Evolutionary conservation across 73 alveolate species (phyloP).

Genomic region (Symbiodinium natans): DNA sequence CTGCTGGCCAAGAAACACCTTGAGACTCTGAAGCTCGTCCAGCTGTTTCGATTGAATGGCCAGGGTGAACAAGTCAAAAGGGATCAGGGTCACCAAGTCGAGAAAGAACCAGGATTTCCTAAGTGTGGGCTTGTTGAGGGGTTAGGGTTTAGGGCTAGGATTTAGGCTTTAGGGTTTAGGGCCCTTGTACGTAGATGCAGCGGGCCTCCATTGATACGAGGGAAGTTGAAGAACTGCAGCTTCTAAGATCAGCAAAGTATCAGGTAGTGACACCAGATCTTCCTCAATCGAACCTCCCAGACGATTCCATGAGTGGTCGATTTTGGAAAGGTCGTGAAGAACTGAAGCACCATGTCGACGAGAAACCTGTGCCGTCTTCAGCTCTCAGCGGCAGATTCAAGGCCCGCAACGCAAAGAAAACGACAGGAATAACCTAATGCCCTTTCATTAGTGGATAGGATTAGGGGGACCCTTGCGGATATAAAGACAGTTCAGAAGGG

Average conservation of each 20-base stretch:
- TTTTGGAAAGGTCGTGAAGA: not conserved
- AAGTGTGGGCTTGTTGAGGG: too few species aligned
- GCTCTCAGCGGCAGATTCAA: too few species aligned
- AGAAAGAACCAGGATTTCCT: slow-evolving; percentile 82
- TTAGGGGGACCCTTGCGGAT: too few species aligned
- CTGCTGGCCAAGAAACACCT: not conserved
- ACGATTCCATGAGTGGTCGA: slow-evolving; percentile 45
- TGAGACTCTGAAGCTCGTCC: slow-evolving; percentile 48
- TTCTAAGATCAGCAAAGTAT: not conserved
- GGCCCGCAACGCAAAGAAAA: too few species aligned
- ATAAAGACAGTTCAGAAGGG: too few species aligned
- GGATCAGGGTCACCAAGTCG: slow-evolving; percentile 41
- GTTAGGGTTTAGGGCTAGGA: too few species aligned
- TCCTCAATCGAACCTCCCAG: slow-evolving; percentile 45
- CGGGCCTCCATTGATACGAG: too few species aligned
- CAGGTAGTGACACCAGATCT: slow-evolving; percentile 43
- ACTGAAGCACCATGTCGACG: slow-evolving; percentile 2
- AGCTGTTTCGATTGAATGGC: not conserved
- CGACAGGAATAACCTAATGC: too few species aligned
- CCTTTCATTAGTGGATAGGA: too few species aligned
- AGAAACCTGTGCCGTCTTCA: not conserved
- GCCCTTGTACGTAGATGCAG: too few species aligned
- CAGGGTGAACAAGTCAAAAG: slow-evolving; percentile 45
- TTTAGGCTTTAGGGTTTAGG: too few species aligned
- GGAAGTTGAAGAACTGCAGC: too few species aligned